These are phyloP conservation scores for Sclerotinia borealis DNA, from an alignment of 2,329 filamentous ascomycete genomes.

Conservation along the genomic window DNA sequence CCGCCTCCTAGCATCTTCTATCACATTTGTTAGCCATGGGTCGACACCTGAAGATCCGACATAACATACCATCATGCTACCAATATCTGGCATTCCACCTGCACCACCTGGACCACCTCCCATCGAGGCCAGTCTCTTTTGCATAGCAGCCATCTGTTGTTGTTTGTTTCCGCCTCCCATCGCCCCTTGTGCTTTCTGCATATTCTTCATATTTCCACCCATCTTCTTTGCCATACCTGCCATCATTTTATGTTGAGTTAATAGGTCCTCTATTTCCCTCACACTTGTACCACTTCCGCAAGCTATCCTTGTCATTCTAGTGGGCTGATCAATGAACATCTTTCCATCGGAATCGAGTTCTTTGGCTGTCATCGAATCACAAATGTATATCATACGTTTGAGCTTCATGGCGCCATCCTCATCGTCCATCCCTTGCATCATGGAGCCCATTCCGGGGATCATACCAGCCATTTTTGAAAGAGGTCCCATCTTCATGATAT, in stretches of 20 bases:
- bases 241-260: slow-evolving; percentile 99
- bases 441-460: slow-evolving; percentile 89
- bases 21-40: neutral
- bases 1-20: slow-evolving; percentile 76
- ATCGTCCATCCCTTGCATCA: slow-evolving; percentile 96
- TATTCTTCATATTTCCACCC: slow-evolving; percentile 95
- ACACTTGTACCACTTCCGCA: slow-evolving; percentile 86
- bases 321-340: slow-evolving; percentile 86
- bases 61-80: slow-evolving; percentile 57
- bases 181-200: slow-evolving; percentile 86
- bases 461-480: slow-evolving; percentile 96
- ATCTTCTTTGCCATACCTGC: slow-evolving; percentile 98
- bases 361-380: slow-evolving; percentile 95
- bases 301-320: slow-evolving; percentile 86
- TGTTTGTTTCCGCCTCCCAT: slow-evolving; percentile 88
- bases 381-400: slow-evolving; percentile 98
- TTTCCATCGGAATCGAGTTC: slow-evolving; percentile 95
- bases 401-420: slow-evolving; percentile 91
- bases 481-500: slow-evolving; percentile 99
- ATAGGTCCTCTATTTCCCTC: slow-evolving; percentile 85
- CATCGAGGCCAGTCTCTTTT: slow-evolving; percentile 91
- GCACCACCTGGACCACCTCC: slow-evolving; percentile 61
- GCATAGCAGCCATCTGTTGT: slow-evolving; percentile 94
- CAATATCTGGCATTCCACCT: slow-evolving; percentile 72
- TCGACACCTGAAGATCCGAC: neutral